Base-by-base conservation (phyloP, 441 rosid genomes). In the Dalechampia spathulata region DNA sequence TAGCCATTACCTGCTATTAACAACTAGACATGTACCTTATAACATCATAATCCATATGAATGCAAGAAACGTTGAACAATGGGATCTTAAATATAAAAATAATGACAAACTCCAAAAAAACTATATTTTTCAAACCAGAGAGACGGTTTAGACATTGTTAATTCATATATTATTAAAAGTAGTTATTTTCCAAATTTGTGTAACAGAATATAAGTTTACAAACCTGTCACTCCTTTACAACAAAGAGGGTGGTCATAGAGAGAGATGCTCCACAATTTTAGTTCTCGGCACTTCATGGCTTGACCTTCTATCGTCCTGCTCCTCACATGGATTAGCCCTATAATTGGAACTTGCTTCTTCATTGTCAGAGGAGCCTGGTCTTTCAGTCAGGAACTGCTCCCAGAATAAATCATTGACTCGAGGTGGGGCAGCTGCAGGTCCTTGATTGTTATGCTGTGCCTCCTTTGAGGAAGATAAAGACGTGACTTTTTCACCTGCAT, bases 351-450 rank as follows among this genome's bases (percentile, higher is more conserved):
- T 78, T 21, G 92, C 96, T 79, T 92, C 95, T 46, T 88, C 96
- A 34, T 83, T 83, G 44, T 86, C 89, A 15, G 75, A 77, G 55
- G 86, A 74, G 22, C 96, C 99, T 0, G 99, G 99, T 52, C 86
- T 78, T 74, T 92, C 99, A 1, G 99, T 92, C 26, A 92, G 73
- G 69, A 86, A 89, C 72, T 89, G 90, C 71, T 92, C 99, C 99
- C 99, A 92, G 71, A 92, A 92, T 41, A 78, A 75, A 68, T 92
- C 99, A 65, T 92, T 92, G 28, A 75, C 86, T 58, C 84, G 75
- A 52, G 49, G 81, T 10, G 81, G 78, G 55, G 79, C 74, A 63
- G 80, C 74, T 52, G 79, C 41, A 14, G 68, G 62, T 26, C 58
- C 79, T 60, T 72, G 71, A 70, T 74, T 80, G 58, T 62, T 79